These are phyloP conservation scores for Candida boidinii DNA, from an alignment of 805 yeast genomes.

Conservation along the genomic window DNA sequence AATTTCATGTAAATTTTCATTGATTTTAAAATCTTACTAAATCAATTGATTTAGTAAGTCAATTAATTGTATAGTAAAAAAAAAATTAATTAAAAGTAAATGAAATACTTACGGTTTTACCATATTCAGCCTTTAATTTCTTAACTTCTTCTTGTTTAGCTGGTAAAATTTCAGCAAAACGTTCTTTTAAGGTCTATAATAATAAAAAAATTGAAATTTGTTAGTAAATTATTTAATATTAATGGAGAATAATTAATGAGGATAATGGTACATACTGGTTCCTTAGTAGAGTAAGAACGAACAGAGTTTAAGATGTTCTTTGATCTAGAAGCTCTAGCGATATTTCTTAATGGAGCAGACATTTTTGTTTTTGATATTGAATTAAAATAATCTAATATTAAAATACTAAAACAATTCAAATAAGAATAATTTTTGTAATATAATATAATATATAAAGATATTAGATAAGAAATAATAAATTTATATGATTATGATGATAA, in stretches of 20 bases:
- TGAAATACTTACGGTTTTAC: constrained; percentile 54
- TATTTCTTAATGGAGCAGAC: constrained; percentile 21
- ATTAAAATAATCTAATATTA: too few species aligned
- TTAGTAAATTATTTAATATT: background rate
- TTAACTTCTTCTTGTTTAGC: constrained; percentile 87
- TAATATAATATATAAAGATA: too few species aligned
- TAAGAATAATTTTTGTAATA: too few species aligned
- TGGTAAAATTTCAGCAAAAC: constrained; percentile 89
- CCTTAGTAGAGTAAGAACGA: constrained; percentile 31
- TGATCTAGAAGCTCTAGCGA: constrained; percentile 18
- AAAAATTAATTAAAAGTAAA: constrained; percentile 1
- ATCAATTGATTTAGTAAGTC: too few species aligned
- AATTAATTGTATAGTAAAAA: too few species aligned
- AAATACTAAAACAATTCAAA: too few species aligned
- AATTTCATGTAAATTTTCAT: too few species aligned
- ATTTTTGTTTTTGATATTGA: constrained; percentile 3
- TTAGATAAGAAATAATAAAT: too few species aligned
- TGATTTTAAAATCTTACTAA: too few species aligned
- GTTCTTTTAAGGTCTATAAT: constrained; percentile 73
- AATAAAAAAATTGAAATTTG: background rate
- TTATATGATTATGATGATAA: too few species aligned
- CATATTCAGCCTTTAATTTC: constrained; percentile 84
- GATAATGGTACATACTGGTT: constrained; percentile 22
- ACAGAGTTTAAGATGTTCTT: constrained; percentile 14
- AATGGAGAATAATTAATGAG: background rate